Base-by-base conservation (phyloP, 1,284 basidiomycete species). In the Ceratobasidium sp. region DNA sequence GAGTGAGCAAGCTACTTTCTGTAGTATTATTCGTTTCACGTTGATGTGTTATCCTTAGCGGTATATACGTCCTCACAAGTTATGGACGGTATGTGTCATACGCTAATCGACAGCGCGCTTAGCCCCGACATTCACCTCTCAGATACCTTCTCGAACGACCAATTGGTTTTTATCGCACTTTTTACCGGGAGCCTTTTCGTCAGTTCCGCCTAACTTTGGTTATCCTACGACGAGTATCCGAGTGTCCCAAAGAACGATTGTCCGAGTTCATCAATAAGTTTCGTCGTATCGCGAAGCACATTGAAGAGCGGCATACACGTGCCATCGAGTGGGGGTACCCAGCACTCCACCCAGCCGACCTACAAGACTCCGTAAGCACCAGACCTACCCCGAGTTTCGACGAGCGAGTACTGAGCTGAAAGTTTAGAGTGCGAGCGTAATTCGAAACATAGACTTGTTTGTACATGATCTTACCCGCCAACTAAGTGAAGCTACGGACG, bases 131-230 rank as follows among this genome's bases (percentile, higher is more conserved):
- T 65, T 26, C 56, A 15, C 40, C 33, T 54, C 12, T 2, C 20
- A 75, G 71, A 61, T 75, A 75, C 44, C 40, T 75, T 9, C 71
- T 75, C 6, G 57, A 75, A 26, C n/a, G 61, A 26, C 71, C 71
- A 2, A 10, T 28, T 3, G 28, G 44, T 0, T 64, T 64, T 50
- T 75, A 75, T 23, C 48, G 17, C 20, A 10, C 9, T 20, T 20
- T 28, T 12, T 75, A 75, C 20, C 38, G 54, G n/a, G 61, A 75
- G 17, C 59, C 71, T 1, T 75, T 52, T 56, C 71, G 61, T 4
- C 61, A 75, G 50, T 75, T 75, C 48, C 71, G 71, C 23, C 50
- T 75, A 9, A 61, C 38, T 13, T 33, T 75, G 12, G 56, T 62
- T 2, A 26, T 75, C 9, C 59, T 75, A 13, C 42, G 61, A 33